Base-by-base conservation (phyloP, 2,329 filamentous ascomycete species). In the Pezicula neosporulosa region DNA sequence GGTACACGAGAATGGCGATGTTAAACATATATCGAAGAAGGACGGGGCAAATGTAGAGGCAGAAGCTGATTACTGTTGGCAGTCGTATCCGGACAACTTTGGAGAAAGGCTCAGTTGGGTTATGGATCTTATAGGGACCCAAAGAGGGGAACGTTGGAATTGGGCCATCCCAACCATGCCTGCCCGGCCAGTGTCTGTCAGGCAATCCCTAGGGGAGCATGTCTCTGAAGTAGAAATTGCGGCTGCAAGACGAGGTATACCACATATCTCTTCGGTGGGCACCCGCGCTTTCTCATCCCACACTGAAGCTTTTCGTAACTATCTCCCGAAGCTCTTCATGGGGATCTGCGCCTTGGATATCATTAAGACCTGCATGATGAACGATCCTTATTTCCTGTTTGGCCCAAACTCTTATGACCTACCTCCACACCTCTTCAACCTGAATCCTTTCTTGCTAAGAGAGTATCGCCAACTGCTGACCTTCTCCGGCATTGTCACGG, bases 371-470 rank as follows among this genome's bases (percentile, higher is more conserved):
- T 56, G 83, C 55, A 85, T 90, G 72, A 83, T 86, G 59, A 79
- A 81, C 48, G 93, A 97, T 61, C 85, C 87, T 0, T 96, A 93
- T 71, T 96, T 92, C 69, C 63, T 83, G 52, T 64, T 80, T 21
- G 77, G 82, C 1, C 70, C 75, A 1, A 70, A 73, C 49, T 63
- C 67, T 52, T 61, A 68, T 62, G 58, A 75, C 56, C 55, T 72
- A 53, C 68, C 84, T 53, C 48, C 72, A 63, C 59, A 77, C 67
- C 63, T 79, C 51, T 27, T 63, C 63, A 9, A 53, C 63, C 59
- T 80, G 3, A 74, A 77, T 6, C 66, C 71, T 0, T 55, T 73
- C 45, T 51, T 80, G 2, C 68, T 86, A 27, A 74, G 73, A 30
- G 55, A 77, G 6, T 82, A 81, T 60, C 84, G 86, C 46, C 74